These are phyloP conservation scores for Reticulascus tulasneorum DNA, from an alignment of 2,329 filamentous ascomycete genomes.

Conservation along the genomic window DNA sequence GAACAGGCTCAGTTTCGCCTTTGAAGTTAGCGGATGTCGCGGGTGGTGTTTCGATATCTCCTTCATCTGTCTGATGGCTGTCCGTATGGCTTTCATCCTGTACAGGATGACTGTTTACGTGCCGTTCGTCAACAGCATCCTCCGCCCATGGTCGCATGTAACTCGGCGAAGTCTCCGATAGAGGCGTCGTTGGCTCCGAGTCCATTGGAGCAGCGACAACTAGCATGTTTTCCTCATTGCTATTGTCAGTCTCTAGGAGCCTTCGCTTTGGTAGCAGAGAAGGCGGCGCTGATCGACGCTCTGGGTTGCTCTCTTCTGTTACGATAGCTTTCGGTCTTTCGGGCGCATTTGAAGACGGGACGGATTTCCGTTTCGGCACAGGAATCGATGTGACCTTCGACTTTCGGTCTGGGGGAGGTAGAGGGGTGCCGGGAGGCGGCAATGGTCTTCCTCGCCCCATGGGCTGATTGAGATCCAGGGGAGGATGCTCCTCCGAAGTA, in stretches of 20 bases:
- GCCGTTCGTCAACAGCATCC: constrained; percentile 1
- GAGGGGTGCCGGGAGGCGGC: constrained; percentile 73
- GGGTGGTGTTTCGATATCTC: too few relatives aligned
- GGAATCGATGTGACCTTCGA: constrained; percentile 54
- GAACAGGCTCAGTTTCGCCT: too few relatives aligned
- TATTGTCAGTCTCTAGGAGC: constrained; percentile 27
- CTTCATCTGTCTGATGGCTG: too few relatives aligned
- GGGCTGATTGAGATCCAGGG: constrained; percentile 55
- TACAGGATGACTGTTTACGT: background rate
- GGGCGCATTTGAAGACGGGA: constrained; percentile 33
- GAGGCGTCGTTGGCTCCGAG: constrained; percentile 54
- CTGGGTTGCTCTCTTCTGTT: constrained; percentile 9
- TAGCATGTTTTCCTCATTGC: constrained; percentile 48
- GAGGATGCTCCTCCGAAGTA: constrained; percentile 13
- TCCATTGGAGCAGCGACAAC: constrained; percentile 63
- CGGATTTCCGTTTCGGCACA: constrained; percentile 62
- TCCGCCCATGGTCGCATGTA: constrained; percentile 11
- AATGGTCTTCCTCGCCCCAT: constrained; percentile 81
- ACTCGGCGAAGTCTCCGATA: constrained; percentile 23
- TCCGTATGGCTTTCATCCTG: background rate
- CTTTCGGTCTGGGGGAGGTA: constrained; percentile 64
- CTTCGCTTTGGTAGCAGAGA: constrained; percentile 47
- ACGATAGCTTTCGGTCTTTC: constrained; percentile 12
- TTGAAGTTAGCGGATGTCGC: too few relatives aligned
- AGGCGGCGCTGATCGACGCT: constrained; percentile 29